A percentile compares a stretch with the other conserved stretches of the same genome.
Conservation (phyloP, 2,329 filamentous ascomycete species). For the Cladosporium sp. region DNA sequence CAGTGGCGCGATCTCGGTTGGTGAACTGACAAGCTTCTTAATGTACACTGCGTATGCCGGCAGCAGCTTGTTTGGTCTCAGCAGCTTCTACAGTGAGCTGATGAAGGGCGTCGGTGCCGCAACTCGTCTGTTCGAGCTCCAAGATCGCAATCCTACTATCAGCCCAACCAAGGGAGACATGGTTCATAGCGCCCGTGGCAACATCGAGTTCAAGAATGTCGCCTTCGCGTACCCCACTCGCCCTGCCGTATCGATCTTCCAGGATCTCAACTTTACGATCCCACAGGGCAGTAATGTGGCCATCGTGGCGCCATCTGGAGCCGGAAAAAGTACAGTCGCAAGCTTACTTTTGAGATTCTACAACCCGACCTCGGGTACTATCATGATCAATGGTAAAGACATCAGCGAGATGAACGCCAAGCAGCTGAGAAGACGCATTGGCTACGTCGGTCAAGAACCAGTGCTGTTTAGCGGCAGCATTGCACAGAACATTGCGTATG, state of each 20-base stretch:
- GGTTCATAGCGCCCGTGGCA: slow-evolving; percentile 78
- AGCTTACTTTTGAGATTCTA: slow-evolving; percentile 92
- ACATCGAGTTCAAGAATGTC: slow-evolving; percentile 83
- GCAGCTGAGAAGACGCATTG: slow-evolving; percentile 84
- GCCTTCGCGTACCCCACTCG: slow-evolving; percentile 89
- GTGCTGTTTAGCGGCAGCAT: slow-evolving; percentile 85
- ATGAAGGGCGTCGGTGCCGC: slow-evolving; percentile 99
- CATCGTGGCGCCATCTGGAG: slow-evolving; percentile 92
- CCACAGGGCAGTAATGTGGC: slow-evolving; percentile 91
- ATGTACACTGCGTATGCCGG: slow-evolving; percentile 93
- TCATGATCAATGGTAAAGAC: slow-evolving; percentile 80
- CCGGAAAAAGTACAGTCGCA: slow-evolving; percentile 93
- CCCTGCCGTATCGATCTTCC: slow-evolving; percentile 87
- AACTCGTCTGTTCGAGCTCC: slow-evolving; percentile 91
- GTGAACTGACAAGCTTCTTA: slow-evolving; percentile 91
- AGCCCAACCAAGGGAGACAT: slow-evolving; percentile 76
- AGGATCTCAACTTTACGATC: slow-evolving; percentile 82
- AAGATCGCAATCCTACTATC: slow-evolving; percentile 82
- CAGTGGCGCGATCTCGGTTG: slow-evolving; percentile 78
- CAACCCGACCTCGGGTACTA: slow-evolving; percentile 68
- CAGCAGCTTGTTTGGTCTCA: slow-evolving; percentile 87
- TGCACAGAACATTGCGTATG: slow-evolving; percentile 88
- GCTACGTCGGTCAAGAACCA: slow-evolving; percentile 92
- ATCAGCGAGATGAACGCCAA: slow-evolving; percentile 87
- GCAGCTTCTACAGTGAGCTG: slow-evolving; percentile 93